phyloP scores from a whole-genome alignment of 2,329 filamentous ascomycete species.

The Talaromyces piceae region DNA sequence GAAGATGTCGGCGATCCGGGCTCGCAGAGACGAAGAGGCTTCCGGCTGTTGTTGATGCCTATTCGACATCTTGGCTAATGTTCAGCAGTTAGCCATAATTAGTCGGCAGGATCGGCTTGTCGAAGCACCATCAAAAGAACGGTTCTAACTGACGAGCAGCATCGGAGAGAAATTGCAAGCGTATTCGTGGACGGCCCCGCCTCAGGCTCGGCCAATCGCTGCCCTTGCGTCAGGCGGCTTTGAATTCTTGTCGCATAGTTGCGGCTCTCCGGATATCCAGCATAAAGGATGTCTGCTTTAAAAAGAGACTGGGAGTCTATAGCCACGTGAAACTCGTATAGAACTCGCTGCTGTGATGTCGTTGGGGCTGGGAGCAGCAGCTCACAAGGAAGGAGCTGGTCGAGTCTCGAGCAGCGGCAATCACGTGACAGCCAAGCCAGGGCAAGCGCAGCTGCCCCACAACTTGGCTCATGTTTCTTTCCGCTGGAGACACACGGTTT shows the following conservation, averaged over 20 bases:
- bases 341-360: neutral
- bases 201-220: neutral
- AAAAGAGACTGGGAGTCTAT: neutral
- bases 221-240: neutral
- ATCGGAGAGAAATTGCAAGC: neutral
- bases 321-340: neutral
- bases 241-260: neutral
- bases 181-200: neutral
- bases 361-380: neutral
- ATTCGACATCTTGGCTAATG: constrained; percentile 6
- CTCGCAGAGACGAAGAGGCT: constrained; percentile 17
- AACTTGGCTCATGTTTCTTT: neutral
- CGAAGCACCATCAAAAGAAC: neutral
- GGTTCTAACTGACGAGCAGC: neutral
- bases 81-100: neutral
- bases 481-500: too few relatives aligned
- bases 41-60: constrained; percentile 3
- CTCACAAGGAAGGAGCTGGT: neutral
- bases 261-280: neutral
- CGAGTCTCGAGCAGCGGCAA: neutral
- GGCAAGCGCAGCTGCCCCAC: constrained; percentile 1
- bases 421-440: neutral
- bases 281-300: neutral
- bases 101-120: neutral
- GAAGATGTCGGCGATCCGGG: constrained; percentile 24